A percentile compares a stretch with the other conserved stretches of the same genome.
Conservation (phyloP, 2,329 filamentous ascomycete species). For the Fusarium nelsonii region DNA sequence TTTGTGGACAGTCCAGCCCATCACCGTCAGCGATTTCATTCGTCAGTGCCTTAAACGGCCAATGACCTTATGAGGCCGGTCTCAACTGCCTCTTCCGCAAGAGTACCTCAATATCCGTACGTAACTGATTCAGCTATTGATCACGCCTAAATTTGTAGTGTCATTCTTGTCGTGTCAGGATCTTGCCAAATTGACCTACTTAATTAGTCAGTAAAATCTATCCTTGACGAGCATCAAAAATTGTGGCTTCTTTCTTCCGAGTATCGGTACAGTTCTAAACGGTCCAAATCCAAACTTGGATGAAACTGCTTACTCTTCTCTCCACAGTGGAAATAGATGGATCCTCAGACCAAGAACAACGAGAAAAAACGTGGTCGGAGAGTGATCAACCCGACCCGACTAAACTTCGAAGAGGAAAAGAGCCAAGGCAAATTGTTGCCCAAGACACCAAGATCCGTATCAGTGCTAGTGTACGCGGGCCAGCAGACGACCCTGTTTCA, state of each 20-base stretch:
- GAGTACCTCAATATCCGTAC: conserved; percentile 1
- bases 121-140: conserved; percentile 10
- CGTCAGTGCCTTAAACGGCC: background rate
- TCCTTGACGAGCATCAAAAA: background rate
- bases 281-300: background rate
- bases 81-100: background rate
- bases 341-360: conserved; percentile 17
- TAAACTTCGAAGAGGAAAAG: conserved; percentile 4
- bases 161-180: conserved; percentile 21
- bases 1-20: conserved; percentile 13
- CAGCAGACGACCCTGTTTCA: conserved; percentile 49
- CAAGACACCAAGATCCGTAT: conserved; percentile 22
- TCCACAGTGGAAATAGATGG: conserved; percentile 11
- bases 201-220: background rate
- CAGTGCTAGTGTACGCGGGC: conserved; percentile 34
- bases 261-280: background rate
- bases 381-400: conserved; percentile 22
- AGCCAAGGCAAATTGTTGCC: conserved; percentile 10
- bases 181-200: conserved; percentile 13
- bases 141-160: background rate
- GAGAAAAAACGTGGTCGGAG: conserved; percentile 26
- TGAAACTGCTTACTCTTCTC: conserved; percentile 8
- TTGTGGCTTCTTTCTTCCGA: conserved; percentile 3
- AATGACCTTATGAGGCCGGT: background rate
- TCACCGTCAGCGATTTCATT: background rate